A percentile compares a stretch with the other conserved stretches of the same genome.
Evolutionary conservation across 2,329 filamentous ascomycete genomes (phyloP).

Genomic region (Pseudogymnoascus sp.): DNA sequence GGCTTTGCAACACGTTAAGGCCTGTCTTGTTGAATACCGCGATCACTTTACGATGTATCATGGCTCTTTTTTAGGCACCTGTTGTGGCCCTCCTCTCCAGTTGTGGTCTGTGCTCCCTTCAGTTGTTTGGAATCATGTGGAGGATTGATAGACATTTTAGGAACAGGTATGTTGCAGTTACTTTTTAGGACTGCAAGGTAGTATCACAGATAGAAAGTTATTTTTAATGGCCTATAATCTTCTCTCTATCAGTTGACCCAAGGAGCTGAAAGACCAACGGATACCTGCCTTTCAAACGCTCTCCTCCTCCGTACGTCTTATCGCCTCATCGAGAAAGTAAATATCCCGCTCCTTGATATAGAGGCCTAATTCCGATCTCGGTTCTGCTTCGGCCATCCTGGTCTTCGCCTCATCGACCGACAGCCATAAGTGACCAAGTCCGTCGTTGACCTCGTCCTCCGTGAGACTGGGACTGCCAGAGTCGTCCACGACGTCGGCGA

Average conservation of each 20-base stretch:
- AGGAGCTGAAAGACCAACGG: background rate
- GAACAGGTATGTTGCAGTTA: background rate
- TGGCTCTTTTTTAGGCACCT: background rate
- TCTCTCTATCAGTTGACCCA: background rate
- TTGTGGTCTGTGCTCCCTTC: background rate
- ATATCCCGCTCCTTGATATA: constrained; percentile 8
- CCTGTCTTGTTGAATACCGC: background rate
- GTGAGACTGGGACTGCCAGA: background rate
- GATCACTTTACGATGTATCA: background rate
- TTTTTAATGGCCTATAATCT: background rate
- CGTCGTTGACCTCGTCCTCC: background rate
- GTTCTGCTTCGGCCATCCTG: background rate
- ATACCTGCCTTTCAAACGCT: background rate
- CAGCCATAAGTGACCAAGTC: background rate
- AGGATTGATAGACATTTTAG: background rate
- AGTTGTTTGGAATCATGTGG: background rate
- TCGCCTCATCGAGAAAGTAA: background rate
- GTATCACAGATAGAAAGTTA: background rate
- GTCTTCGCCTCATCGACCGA: background rate
- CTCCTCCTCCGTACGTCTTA: background rate
- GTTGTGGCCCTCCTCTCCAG: background rate
- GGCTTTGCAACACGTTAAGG: background rate
- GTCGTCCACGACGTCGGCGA: background rate
- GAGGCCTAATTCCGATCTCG: background rate
- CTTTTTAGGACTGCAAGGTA: background rate